phyloP scores from a whole-genome alignment of 331 rosid genomes.

The Pyracantha coccinea region DNA sequence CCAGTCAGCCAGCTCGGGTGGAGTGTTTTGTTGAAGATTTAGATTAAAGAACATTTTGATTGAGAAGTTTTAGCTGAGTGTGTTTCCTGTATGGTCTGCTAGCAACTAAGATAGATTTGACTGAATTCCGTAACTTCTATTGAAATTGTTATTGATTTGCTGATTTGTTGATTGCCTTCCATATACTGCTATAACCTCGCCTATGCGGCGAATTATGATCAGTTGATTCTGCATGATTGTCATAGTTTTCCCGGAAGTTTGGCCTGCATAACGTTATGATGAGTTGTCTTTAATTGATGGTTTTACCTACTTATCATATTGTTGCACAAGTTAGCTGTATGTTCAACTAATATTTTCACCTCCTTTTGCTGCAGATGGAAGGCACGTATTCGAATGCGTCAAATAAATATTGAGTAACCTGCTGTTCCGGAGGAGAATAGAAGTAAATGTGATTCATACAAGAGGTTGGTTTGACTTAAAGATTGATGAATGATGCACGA shows the following conservation, averaged over 20 bases:
- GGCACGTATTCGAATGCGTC: background rate
- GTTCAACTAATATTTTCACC: constrained; percentile 9
- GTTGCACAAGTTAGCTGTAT: background rate
- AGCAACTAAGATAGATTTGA: background rate
- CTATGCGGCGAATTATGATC: background rate
- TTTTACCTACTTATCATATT: background rate
- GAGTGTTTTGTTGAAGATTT: background rate
- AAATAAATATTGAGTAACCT: background rate
- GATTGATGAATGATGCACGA: background rate
- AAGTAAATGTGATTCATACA: background rate
- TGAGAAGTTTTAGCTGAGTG: background rate
- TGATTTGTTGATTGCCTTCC: constrained; percentile 3
- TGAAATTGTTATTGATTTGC: background rate
- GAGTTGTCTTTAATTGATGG: background rate
- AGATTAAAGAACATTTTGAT: background rate
- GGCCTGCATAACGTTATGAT: background rate
- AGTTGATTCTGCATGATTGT: background rate
- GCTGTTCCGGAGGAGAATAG: background rate
- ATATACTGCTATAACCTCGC: background rate
- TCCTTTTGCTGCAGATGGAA: constrained; percentile 37
- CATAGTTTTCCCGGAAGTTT: background rate
- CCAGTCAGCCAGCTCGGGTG: background rate
- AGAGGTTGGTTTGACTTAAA: background rate
- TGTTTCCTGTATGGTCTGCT: background rate
- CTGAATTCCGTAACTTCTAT: background rate